Percentiles rank a stretch among this genome's conserved stretches.
Evolutionary conservation across 495 filamentous ascomycete genomes (phyloP).

Genomic region (Aspergillus coremiiformis): DNA sequence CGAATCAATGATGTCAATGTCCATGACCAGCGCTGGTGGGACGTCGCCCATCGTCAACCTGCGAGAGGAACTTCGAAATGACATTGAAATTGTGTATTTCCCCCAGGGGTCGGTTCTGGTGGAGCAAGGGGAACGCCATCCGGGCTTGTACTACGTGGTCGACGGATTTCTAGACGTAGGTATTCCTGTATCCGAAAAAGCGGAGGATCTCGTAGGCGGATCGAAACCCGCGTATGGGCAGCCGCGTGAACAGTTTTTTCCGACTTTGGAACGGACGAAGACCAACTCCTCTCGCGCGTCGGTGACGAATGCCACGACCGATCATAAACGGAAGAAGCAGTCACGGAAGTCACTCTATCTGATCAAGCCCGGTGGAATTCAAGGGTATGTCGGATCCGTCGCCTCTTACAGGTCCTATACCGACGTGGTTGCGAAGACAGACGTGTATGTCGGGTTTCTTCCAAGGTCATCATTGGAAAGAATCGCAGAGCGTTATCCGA

Average conservation of each 20-base stretch:
- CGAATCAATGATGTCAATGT: constrained; percentile 71
- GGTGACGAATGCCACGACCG: constrained; percentile 24
- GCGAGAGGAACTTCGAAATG: constrained; percentile 68
- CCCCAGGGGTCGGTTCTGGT: constrained; percentile 92
- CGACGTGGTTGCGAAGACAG: constrained; percentile 93
- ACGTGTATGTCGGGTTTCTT: constrained; percentile 96
- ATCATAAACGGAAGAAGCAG: constrained; percentile 43
- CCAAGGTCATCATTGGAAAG: constrained; percentile 79
- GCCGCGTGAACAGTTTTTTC: constrained; percentile 38
- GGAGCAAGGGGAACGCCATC: constrained; percentile 91
- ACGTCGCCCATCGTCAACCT: constrained; percentile 52
- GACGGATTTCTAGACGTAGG: constrained; percentile 95
- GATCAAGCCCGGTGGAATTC: constrained; percentile 91
- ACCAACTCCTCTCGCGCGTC: constrained; percentile 40
- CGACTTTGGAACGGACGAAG: constrained; percentile 41
- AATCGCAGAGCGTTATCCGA: constrained; percentile 85
- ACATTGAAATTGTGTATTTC: constrained; percentile 97
- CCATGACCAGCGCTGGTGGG: constrained; percentile 48
- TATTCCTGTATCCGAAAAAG: constrained; percentile 53
- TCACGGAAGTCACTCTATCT: constrained; percentile 72
- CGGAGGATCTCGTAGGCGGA: constrained; percentile 33
- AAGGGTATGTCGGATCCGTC: constrained; percentile 87
- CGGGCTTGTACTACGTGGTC: constrained; percentile 94
- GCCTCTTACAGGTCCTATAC: constrained; percentile 95
- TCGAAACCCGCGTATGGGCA: constrained; percentile 23